A percentile compares a stretch with the other conserved stretches of the same genome.
Conservation (phyloP, 257 asterid genomes). For the Solanum infundibuliforme region DNA sequence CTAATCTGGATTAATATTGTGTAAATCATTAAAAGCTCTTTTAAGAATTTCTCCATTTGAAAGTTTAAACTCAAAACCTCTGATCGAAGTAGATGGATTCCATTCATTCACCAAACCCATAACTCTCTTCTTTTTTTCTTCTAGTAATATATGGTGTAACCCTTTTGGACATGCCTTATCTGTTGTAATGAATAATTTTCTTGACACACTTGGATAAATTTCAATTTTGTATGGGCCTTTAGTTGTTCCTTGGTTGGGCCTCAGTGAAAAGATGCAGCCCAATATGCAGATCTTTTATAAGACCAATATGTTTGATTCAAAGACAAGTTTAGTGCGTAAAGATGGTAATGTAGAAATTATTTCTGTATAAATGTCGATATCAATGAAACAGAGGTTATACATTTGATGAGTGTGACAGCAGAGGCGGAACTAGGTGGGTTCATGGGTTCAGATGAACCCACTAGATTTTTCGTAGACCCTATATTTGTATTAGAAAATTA, state of each 20-base stretch:
- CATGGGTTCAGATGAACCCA: too few species aligned
- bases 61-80: background rate
- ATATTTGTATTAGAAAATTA: too few species aligned
- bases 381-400: too few species aligned
- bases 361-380: too few species aligned
- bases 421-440: too few species aligned
- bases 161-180: background rate
- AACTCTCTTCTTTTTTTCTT: background rate
- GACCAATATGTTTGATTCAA: too few species aligned
- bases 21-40: background rate
- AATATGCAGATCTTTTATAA: background rate
- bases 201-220: background rate
- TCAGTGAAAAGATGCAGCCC: background rate
- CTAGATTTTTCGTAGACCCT: too few species aligned
- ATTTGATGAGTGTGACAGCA: too few species aligned
- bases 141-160: background rate
- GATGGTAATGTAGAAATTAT: too few species aligned
- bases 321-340: too few species aligned
- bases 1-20: background rate
- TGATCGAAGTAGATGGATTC: background rate
- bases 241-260: background rate
- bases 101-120: background rate
- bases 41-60: background rate
- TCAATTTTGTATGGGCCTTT: background rate
- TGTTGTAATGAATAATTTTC: too few species aligned